Percentiles rank a stretch among this genome's conserved stretches.
These are phyloP conservation scores for Mucor circinelloides DNA, from an alignment of 371 early-diverging fungal species.

Conservation along the genomic window DNA sequence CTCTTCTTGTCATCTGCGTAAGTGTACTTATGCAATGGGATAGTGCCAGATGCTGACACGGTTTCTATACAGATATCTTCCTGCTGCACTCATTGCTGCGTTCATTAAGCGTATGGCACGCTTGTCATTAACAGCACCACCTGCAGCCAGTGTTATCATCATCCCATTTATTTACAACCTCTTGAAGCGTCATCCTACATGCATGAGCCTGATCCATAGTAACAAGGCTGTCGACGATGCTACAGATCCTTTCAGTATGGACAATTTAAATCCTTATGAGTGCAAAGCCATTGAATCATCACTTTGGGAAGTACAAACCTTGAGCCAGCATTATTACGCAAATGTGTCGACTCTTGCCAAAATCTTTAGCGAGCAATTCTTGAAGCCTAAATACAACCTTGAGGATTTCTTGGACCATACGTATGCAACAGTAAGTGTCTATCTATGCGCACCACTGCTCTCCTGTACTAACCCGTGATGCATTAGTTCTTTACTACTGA, in stretches of 20 bases:
- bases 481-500: slow-evolving; percentile 71
- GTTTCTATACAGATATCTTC: slow-evolving; percentile 65
- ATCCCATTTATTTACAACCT: slow-evolving; percentile 92
- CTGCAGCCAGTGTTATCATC: slow-evolving; percentile 79
- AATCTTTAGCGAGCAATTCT: slow-evolving; percentile 85
- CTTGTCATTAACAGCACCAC: slow-evolving; percentile 81
- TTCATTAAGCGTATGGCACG: slow-evolving; percentile 92
- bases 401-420: slow-evolving; percentile 95
- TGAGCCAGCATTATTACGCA: slow-evolving; percentile 84
- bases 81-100: slow-evolving; percentile 86
- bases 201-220: slow-evolving; percentile 85
- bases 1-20: slow-evolving; percentile 87
- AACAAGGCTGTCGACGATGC: slow-evolving; percentile 35
- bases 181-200: slow-evolving; percentile 86
- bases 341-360: slow-evolving; percentile 83
- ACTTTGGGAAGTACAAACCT: slow-evolving; percentile 89
- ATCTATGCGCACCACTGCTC: neutral
- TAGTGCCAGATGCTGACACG: neutral
- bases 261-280: slow-evolving; percentile 75
- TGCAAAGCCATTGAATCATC: slow-evolving; percentile 84
- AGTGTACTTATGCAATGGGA: slow-evolving; percentile 20
- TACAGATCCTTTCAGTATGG: slow-evolving; percentile 71
- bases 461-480: neutral
- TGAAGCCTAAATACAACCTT: slow-evolving; percentile 80
- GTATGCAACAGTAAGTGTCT: slow-evolving; percentile 68